Base-by-base conservation (phyloP, 257 asterid genomes). In the Solanum rostratum region DNA sequence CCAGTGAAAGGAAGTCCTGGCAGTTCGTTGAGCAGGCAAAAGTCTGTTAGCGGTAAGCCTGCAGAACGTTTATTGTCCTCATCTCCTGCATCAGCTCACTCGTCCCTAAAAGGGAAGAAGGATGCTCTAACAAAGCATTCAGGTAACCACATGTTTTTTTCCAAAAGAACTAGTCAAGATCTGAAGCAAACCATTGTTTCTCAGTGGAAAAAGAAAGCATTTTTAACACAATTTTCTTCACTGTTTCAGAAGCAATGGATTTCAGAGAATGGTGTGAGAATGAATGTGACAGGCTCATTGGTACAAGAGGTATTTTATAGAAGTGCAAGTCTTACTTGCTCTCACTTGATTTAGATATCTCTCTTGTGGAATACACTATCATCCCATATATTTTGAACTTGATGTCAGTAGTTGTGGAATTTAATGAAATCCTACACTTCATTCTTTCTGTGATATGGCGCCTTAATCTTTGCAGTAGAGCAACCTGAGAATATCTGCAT, bases 221-320 rank as follows among this genome's bases (percentile, higher is more conserved):
- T 33, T 68, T 10, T 10, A 33, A 83, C 46, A 11, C 65, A 49
- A 18, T 52, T 73, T 13, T 59, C 41, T 68, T 50, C 63, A 52
- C 59, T 81, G 54, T 83, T 88, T 86, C 97, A 97, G 99, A 97
- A 90, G 99, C 99, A 66, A 70, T 85, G 88, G 98, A 93, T 85
- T 97, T 97, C 87, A 90, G 93, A 88, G 94, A 93, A 79, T 97
- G 99, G 99, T 97, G 99, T 43, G 99, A 97, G 91, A 93, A 91
- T 66, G 99, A 97, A 90, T 97, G 97, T 87, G 41, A 84, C 79
- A 92, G 97, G 85, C 99, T 97, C 78, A 70, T 93, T 46, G 97
- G 98, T 63, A 90, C 97, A 29, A 92, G 89, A 95, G 99, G 99
- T 97, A 93, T 78, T 66, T 37, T 57, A 27, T 59, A 20, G n/a